These are phyloP conservation scores for Cutaneotrichosporon sp. DNA, from an alignment of 1,284 basidiomycete species.

Conservation along the genomic window DNA sequence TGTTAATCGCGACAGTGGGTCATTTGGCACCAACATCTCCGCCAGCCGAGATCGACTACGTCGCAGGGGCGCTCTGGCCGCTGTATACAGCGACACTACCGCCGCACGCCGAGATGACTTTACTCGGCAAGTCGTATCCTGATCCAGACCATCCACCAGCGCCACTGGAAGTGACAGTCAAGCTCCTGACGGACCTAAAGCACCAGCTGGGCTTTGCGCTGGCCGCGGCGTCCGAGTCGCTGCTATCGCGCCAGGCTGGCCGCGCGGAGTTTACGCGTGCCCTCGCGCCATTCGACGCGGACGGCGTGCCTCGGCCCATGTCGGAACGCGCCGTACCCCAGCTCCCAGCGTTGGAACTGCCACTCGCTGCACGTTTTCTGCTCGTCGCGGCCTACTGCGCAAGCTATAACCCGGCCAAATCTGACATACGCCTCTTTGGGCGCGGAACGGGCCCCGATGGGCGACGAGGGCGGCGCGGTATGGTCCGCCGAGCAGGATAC, in stretches of 20 bases:
- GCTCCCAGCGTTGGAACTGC: slow-evolving; percentile 46
- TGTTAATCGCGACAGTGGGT: slow-evolving; percentile 61
- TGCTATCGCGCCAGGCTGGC: slow-evolving; percentile 31
- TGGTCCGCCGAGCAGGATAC: slow-evolving; percentile 46
- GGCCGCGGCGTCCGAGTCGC: slow-evolving; percentile 33
- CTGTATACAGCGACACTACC: slow-evolving; percentile 46
- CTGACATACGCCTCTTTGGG: slow-evolving; percentile 76
- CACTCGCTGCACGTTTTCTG: slow-evolving; percentile 65
- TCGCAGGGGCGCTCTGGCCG: slow-evolving; percentile 73
- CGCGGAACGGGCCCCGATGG: slow-evolving; percentile 60
- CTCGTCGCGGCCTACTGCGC: slow-evolving; percentile 77
- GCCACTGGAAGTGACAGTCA: slow-evolving; percentile 31
- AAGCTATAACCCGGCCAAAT: slow-evolving; percentile 76
- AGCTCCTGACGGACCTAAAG: slow-evolving; percentile 45
- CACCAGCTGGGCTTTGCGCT: slow-evolving; percentile 36
- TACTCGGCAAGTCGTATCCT: slow-evolving; percentile 20
- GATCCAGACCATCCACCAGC: slow-evolving; percentile 22
- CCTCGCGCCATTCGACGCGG: slow-evolving; percentile 13
- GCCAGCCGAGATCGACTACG: slow-evolving; percentile 65
- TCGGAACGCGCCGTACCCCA: slow-evolving; percentile 24
- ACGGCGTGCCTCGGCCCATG: slow-evolving; percentile 3
- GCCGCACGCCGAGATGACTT: slow-evolving; percentile 33
- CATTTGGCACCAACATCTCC: slow-evolving; percentile 58
- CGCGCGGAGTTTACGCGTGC: slow-evolving; percentile 27
- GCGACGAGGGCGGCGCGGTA: slow-evolving; percentile 55